Evolutionary conservation across 768 basidiomycete species (phyloP), one percentile per base, ranked within the genome.

Genomic region (Lentinula edodes): DNA sequence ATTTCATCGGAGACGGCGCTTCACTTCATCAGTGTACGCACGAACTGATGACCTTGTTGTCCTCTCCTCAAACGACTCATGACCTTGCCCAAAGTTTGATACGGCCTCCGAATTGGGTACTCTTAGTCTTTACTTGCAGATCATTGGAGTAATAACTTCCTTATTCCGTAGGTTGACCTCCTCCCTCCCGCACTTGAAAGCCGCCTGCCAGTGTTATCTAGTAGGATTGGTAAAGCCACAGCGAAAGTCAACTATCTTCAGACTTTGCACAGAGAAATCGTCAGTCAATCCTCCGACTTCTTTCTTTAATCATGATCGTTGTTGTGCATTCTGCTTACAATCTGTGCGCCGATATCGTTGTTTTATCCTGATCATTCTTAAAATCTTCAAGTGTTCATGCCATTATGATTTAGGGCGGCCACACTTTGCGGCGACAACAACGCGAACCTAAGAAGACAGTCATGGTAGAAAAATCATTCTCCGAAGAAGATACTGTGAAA

Each of bases 1-100:
- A 89, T 67, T 88, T 84, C 68, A 74, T 87, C 41, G 87, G 87
- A 23, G 88, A 89, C 63, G 87, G 87, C 32, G 86, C 86, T 74
- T 83, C 85, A 0, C 72, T 88, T 8, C 87, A 88, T 67, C 76
- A 80, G 60, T 83, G 83, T 39, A 84, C 84, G 45, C 85, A 87
- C 69, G 87, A 88, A 62, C 78, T 90, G 53, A 79, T 89, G 62
- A 70, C 72, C 16, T 68, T 61, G 66, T 82, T 65, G 74, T 75
- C 42, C 5, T 72, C 69, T 16, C 43, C 64, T 5, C 61, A 60
- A 6, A 64, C 71, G 7, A 66, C 72, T 52, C 64, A 64, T 43
- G 65, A 70, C 13, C 59, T 74, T 6, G 10, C 51, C 18, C 36
- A 60, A 45, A 60, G 60, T 20, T 62, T 74, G 13, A 45, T 66